These are phyloP conservation scores for Flueggea neowawraea DNA, from an alignment of 441 rosid genomes.

Conservation along the genomic window DNA sequence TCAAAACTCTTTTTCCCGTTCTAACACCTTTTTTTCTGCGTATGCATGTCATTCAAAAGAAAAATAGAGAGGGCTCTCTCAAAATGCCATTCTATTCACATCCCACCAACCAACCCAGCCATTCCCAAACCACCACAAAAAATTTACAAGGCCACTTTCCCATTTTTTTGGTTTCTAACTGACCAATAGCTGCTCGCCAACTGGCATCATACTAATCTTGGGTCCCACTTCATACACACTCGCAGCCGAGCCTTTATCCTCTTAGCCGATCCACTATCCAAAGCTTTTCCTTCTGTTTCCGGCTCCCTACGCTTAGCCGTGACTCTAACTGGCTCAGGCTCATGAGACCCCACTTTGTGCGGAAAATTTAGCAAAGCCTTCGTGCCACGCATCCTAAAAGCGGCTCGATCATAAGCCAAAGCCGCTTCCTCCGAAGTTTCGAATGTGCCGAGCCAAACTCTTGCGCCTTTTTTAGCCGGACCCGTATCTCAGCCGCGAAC, in stretches of 20 bases:
- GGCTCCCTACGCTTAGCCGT: slow-evolving; percentile 52
- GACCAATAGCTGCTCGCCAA: too few species aligned
- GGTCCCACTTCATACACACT: slow-evolving; percentile 5
- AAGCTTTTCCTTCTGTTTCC: slow-evolving; percentile 18
- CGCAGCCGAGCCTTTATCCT: slow-evolving; percentile 31
- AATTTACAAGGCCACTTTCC: too few species aligned
- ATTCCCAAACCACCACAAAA: too few species aligned
- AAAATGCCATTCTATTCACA: too few species aligned
- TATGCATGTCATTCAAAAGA: too few species aligned
- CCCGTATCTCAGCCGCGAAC: slow-evolving; percentile 89
- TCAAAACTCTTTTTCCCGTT: too few species aligned
- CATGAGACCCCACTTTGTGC: slow-evolving; percentile 60
- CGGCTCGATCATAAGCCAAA: slow-evolving; percentile 76
- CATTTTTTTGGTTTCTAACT: too few species aligned
- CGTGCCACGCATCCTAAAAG: slow-evolving; percentile 85
- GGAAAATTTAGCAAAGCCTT: slow-evolving; percentile 79
- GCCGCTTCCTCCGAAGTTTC: slow-evolving; percentile 95
- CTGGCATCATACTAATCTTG: too few species aligned
- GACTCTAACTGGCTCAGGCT: slow-evolving; percentile 81
- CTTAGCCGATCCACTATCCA: slow-evolving; percentile 39
- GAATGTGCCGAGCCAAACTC: slow-evolving; percentile 88
- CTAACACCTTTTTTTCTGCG: too few species aligned
- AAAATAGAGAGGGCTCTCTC: too few species aligned
- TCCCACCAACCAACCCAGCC: too few species aligned
- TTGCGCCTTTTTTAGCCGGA: slow-evolving; percentile 80